Conservation (phyloP, 306 rosid species). For the Psophocarpus tetragonolobus region DNA sequence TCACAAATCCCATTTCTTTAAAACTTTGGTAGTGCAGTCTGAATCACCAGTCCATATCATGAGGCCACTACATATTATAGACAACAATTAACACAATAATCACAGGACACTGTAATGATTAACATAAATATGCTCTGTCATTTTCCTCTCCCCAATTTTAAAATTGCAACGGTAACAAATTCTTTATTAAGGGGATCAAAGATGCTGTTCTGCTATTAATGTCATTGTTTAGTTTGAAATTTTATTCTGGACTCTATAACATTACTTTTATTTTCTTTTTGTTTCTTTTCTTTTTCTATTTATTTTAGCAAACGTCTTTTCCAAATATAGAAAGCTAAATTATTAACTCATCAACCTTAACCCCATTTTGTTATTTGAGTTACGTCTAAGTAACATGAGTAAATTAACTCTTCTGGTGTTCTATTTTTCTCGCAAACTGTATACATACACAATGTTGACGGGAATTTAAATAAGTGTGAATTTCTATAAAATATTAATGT, state of each 20-base stretch:
- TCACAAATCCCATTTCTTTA: constrained; percentile 18
- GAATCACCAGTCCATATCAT: constrained; percentile 20
- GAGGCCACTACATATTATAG: not conserved
- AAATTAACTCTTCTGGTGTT: not conserved
- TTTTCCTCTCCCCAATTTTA: not conserved
- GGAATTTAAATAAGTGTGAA: not conserved
- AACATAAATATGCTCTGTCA: not conserved
- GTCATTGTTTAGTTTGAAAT: constrained; percentile 4
- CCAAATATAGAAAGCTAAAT: constrained; percentile 10
- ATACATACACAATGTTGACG: not conserved
- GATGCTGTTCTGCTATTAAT: constrained; percentile 12
- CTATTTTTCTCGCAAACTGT: not conserved
- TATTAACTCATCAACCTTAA: not conserved
- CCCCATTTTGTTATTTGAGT: not conserved
- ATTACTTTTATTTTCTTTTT: not conserved
- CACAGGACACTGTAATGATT: constrained; percentile 8
- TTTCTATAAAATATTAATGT: too few relatives aligned
- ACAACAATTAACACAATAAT: constrained; percentile 22
- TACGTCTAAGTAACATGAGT: not conserved
- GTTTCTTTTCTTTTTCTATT: not conserved
- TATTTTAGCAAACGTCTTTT: not conserved
- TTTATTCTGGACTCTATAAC: constrained; percentile 1
- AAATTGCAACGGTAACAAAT: not conserved
- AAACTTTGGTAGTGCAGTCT: constrained; percentile 26
- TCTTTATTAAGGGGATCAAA: not conserved